Evolutionary conservation across 2,329 filamentous ascomycete species (phyloP).

Genomic region (Trichoderma koningii): DNA sequence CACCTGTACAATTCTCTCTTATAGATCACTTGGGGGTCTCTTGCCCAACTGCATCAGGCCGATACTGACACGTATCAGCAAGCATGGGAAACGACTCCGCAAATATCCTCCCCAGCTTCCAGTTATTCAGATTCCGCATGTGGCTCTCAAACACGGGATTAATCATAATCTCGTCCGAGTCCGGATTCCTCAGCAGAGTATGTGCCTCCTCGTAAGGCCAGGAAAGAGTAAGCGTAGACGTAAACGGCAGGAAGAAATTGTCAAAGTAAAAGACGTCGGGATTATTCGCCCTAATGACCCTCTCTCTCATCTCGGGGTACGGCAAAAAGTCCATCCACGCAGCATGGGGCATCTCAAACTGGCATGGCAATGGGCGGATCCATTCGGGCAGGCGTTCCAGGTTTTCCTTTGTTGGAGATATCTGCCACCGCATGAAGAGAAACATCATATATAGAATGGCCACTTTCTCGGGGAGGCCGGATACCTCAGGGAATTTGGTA

Average conservation of each 20-base stretch:
- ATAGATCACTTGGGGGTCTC: not conserved
- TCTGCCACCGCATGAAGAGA: constrained; percentile 81
- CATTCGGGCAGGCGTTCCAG: constrained; percentile 76
- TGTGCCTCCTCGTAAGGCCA: constrained; percentile 81
- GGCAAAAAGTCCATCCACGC: constrained; percentile 82
- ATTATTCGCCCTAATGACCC: constrained; percentile 55
- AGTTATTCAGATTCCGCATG: constrained; percentile 73
- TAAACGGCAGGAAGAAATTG: constrained; percentile 82
- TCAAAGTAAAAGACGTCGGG: constrained; percentile 65
- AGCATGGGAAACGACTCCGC: constrained; percentile 61
- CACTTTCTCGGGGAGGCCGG: constrained; percentile 76
- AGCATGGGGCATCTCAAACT: constrained; percentile 69
- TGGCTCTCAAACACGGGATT: constrained; percentile 88
- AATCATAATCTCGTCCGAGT: constrained; percentile 69
- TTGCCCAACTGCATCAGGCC: not conserved
- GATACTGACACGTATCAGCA: constrained; percentile 20
- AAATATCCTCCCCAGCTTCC: constrained; percentile 75
- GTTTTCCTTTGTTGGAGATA: constrained; percentile 76
- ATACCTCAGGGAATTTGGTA: constrained; percentile 78
- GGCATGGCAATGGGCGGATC: constrained; percentile 65
- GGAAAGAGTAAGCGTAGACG: constrained; percentile 72
- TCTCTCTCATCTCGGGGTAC: constrained; percentile 75
- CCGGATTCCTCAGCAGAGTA: constrained; percentile 62
- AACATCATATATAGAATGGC: constrained; percentile 87
- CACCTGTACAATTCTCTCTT: not conserved